These are phyloP conservation scores for Phylloporus sp. DNA, from an alignment of 768 basidiomycete genomes.

Conservation along the genomic window DNA sequence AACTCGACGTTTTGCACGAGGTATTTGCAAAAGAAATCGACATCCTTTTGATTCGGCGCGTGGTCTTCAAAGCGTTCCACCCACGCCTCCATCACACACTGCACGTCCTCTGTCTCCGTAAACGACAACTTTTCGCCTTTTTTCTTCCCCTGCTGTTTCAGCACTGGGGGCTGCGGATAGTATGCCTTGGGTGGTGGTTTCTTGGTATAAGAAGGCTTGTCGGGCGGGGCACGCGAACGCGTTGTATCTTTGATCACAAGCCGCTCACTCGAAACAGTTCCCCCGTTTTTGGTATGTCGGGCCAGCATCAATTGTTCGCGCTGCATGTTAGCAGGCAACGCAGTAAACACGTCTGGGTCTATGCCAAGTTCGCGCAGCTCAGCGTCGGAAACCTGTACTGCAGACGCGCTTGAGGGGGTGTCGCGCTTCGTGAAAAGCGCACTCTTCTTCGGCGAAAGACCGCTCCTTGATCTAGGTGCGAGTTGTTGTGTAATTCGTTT, in stretches of 20 bases:
- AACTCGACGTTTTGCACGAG: slow-evolving; percentile 66
- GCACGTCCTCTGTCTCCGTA: slow-evolving; percentile 67
- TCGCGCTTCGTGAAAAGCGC: slow-evolving; percentile 36
- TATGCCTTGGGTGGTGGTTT: slow-evolving; percentile 57
- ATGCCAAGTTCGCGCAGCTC: slow-evolving; percentile 66
- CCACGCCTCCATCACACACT: slow-evolving; percentile 72
- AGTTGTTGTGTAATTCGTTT: slow-evolving; percentile 62
- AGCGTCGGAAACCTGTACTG: slow-evolving; percentile 45
- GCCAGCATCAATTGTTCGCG: slow-evolving; percentile 68
- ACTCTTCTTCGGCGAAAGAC: slow-evolving; percentile 36
- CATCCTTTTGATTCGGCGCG: slow-evolving; percentile 70
- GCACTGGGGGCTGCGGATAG: slow-evolving; percentile 44
- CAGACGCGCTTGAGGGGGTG: slow-evolving; percentile 23
- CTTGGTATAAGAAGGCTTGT: slow-evolving; percentile 34
- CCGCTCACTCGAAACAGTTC: slow-evolving; percentile 37
- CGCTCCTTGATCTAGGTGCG: slow-evolving; percentile 49
- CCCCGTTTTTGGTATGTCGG: slow-evolving; percentile 44
- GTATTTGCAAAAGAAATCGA: slow-evolving; percentile 71
- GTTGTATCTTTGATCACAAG: slow-evolving; percentile 43
- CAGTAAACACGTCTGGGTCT: slow-evolving; percentile 67
- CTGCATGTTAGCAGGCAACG: slow-evolving; percentile 63
- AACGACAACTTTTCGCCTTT: slow-evolving; percentile 56
- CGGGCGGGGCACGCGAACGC: slow-evolving; percentile 22
- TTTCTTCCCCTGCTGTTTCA: slow-evolving; percentile 52
- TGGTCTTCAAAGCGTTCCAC: slow-evolving; percentile 56